Base-by-base conservation (phyloP, 2,329 filamentous ascomycete species). In the Stachybotrys echinatus region DNA sequence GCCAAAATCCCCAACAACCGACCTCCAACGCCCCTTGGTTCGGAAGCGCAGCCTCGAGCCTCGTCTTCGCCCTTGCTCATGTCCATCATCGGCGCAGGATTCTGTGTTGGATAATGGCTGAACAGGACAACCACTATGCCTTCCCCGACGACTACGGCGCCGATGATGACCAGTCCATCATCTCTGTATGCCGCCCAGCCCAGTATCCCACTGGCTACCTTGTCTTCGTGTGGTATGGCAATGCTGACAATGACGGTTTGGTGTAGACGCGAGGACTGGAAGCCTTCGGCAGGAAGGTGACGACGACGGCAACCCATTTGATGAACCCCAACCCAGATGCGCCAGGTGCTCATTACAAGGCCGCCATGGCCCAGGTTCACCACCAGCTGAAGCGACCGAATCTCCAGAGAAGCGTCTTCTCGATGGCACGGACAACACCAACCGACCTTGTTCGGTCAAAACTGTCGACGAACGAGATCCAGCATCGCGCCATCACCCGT, bases 231-330 rank as follows among this genome's bases (percentile, higher is more conserved):
- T 68, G 66, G 54, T 60, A 66, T 69, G 60, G 58, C 55, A 20
- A 23, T 23, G 40, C 50, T 49, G 31, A 49, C 34, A 18, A n/a
- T 18, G 19, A 20, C n/a, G 17, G 38, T 43, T 48, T 48, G 54
- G 56, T 51, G 47, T 61, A 96, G 91, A 84, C 89, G 49, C 87
- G 90, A 61, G 89, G 94, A 56, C 75, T 97, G 60, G 92, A 96
- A 73, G 88, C 89, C 49, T 96, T 99, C 70, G 84, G 91, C 58
- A 85, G 92, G 65, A 99, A 96, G 72, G 91, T 97, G 55, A 94
- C 92, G 23, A 90, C 90, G 23, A 97, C 94, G 19, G 94, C 94
- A 50, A 89, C 84, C 62, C 91, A 95, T 68, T 78, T 99, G 58
- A 95, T 97, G 62, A 86, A 81, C 42, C 83, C 86, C 44, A 71